phyloP scores from a whole-genome alignment of 1,139 yeast genomes.

The Pichia norvegensis region DNA sequence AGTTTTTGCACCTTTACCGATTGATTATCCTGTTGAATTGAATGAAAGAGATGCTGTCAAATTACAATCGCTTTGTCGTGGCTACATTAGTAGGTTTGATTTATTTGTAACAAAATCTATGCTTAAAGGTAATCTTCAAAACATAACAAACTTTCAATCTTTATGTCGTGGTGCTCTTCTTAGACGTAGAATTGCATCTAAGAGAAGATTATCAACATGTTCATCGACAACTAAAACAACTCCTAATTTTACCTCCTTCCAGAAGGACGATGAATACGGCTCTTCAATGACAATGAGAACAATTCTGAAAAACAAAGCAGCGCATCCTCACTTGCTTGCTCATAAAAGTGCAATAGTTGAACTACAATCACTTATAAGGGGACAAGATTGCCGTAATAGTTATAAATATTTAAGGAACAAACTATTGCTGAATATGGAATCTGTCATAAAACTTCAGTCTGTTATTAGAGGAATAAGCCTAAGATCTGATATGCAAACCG shows the following conservation, averaged over 20 bases:
- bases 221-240: neutral
- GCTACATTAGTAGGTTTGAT: conserved; percentile 54
- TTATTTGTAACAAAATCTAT: conserved; percentile 56
- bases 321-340: neutral
- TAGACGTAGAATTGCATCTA: conserved; percentile 18
- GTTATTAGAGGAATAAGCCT: conserved; percentile 28
- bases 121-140: conserved; percentile 47
- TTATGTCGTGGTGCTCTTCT: conserved; percentile 26
- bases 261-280: conserved; percentile 13
- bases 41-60: conserved; percentile 21
- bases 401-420: conserved; percentile 15
- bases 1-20: neutral
- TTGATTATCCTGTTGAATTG: neutral
- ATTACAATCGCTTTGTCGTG: conserved; percentile 59
- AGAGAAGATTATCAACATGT: conserved; percentile 9
- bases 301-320: conserved; percentile 18
- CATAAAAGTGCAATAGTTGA: conserved; percentile 19
- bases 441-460: conserved; percentile 24
- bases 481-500: conserved; percentile 6
- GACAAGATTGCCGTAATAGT: conserved; percentile 20
- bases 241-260: neutral
- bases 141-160: conserved; percentile 35
- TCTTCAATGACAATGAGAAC: conserved; percentile 13
- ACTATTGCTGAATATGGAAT: conserved; percentile 16
- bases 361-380: conserved; percentile 25